Conservation (phyloP, 495 filamentous ascomycete species). For the Rostrohypoxylon terebratum region DNA sequence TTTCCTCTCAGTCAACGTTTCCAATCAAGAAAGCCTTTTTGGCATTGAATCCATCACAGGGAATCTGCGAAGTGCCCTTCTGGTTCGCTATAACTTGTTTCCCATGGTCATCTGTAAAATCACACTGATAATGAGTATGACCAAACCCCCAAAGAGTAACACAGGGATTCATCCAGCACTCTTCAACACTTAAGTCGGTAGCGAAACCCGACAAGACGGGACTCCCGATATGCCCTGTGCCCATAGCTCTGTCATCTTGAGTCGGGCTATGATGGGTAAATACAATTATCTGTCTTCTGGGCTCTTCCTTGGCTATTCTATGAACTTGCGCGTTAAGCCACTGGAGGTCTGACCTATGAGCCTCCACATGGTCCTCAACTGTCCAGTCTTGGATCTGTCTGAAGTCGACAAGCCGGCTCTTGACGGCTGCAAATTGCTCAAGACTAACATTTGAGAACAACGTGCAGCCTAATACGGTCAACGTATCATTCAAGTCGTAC, state of each 20-base stretch:
- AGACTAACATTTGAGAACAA: neutral
- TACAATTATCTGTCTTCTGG: neutral
- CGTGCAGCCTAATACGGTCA: neutral
- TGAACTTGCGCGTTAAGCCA: neutral
- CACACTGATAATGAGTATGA: neutral
- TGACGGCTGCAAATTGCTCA: neutral
- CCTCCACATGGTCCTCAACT: neutral
- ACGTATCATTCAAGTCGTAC: neutral
- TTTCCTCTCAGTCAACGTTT: neutral
- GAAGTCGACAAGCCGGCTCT: neutral
- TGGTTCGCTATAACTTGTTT: neutral
- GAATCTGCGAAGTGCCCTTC: neutral
- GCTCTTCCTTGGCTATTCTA: neutral
- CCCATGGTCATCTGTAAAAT: neutral
- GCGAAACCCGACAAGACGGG: neutral
- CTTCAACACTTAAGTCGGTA: neutral
- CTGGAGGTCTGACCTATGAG: neutral
- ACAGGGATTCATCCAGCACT: neutral
- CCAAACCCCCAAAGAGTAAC: neutral
- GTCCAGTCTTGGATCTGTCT: conserved; percentile 3
- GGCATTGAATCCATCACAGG: neutral
- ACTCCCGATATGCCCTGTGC: neutral
- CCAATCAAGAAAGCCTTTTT: neutral
- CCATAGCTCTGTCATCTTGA: neutral
- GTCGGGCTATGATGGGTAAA: neutral